A percentile compares a stretch with the other conserved stretches of the same genome.
Conservation (phyloP, 257 asterid genomes). For the Salvia rosmarinus region DNA sequence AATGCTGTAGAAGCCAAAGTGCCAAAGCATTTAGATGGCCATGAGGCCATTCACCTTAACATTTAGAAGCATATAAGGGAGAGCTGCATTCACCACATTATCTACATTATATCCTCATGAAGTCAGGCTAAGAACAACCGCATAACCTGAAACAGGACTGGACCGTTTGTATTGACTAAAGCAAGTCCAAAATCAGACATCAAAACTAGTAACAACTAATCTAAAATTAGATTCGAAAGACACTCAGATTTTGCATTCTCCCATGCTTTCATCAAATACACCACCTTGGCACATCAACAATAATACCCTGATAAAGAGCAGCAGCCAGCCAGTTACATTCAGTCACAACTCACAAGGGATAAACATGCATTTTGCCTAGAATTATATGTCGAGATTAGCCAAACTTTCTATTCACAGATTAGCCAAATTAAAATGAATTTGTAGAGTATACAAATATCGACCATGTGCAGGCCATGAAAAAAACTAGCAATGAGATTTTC, state of each 20-base stretch:
- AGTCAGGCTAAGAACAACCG: not conserved
- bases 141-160: not conserved
- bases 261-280: not conserved
- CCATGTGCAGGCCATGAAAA: slow-evolving; percentile 8
- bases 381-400: too few species aligned
- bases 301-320: slow-evolving; percentile 5
- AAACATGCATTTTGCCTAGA: not conserved
- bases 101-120: not conserved
- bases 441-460: slow-evolving; percentile 18
- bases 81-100: not conserved
- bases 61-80: not conserved
- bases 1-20: not conserved
- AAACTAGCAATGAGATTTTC: not conserved
- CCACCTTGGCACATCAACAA: not conserved
- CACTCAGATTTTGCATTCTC: not conserved
- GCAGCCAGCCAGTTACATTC: not conserved
- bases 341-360: not conserved
- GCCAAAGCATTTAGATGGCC: not conserved
- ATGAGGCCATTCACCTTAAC: slow-evolving; percentile 3
- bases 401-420: not conserved
- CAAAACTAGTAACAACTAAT: not conserved
- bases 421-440: slow-evolving; percentile 20
- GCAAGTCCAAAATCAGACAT: not conserved
- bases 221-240: not conserved
- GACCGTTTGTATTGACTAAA: not conserved